These are phyloP conservation scores for Yamadazyma takamatsuzukensis DNA, from an alignment of 805 yeast genomes.

Conservation along the genomic window DNA sequence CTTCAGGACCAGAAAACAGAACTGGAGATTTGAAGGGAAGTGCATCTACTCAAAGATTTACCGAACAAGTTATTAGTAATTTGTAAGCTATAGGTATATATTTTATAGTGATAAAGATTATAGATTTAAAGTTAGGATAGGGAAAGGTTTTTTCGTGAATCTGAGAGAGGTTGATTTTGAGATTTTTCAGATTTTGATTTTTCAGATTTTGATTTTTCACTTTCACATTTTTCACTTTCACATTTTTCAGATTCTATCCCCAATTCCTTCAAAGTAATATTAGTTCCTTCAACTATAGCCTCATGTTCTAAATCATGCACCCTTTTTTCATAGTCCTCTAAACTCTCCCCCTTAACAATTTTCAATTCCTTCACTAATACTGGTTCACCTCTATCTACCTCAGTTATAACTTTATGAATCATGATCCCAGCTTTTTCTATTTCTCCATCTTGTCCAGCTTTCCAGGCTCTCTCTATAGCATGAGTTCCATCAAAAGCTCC, in stretches of 20 bases:
- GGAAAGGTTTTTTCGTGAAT: conserved; percentile 1
- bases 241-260: background rate
- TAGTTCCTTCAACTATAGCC: conserved; percentile 92
- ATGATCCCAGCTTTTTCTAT: conserved; percentile 82
- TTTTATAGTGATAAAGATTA: no score
- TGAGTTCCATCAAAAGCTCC: conserved; percentile 96
- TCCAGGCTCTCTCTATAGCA: conserved; percentile 95
- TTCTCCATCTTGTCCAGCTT: conserved; percentile 86
- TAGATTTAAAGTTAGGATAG: no score
- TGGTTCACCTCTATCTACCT: conserved; percentile 93
- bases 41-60: conserved; percentile 85
- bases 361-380: conserved; percentile 75
- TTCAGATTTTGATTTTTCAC: no score
- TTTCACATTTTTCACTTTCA: background rate
- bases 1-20: conserved; percentile 93
- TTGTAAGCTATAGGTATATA: conserved; percentile 49
- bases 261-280: conserved; percentile 48
- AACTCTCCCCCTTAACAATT: conserved; percentile 64
- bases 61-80: conserved; percentile 83
- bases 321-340: conserved; percentile 76
- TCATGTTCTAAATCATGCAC: conserved; percentile 83
- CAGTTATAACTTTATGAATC: conserved; percentile 96
- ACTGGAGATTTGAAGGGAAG: conserved; percentile 95
- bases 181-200: no score
- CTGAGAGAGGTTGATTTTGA: no score